Evolutionary conservation across 116 monocot species (phyloP).

Genomic region (Cymodocea nodosa): DNA sequence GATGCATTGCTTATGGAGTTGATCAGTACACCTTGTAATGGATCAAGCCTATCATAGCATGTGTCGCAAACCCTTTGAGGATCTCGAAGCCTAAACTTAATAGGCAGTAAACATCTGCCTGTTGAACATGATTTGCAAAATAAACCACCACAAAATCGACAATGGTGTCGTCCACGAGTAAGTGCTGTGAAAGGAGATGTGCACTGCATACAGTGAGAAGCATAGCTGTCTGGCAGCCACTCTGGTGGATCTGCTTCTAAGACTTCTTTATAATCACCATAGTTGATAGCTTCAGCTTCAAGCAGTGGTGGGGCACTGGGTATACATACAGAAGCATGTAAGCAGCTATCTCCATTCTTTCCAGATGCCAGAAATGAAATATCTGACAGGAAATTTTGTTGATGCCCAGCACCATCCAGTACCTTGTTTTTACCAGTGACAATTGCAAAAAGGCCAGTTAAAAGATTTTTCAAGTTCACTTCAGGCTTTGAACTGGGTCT

Average conservation of each 20-base stretch:
- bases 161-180: conserved; percentile 88
- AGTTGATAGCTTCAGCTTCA: conserved; percentile 33
- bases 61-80: conserved; percentile 87
- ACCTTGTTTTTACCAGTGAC: conserved; percentile 46
- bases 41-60: conserved; percentile 87
- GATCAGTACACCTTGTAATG: conserved; percentile 66
- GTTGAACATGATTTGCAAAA: conserved; percentile 73
- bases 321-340: conserved; percentile 74
- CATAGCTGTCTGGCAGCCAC: conserved; percentile 82
- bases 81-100: conserved; percentile 60
- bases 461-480: conserved; percentile 69
- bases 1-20: conserved; percentile 59
- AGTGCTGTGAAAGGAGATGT: conserved; percentile 54
- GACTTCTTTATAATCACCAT: conserved; percentile 37
- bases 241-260: conserved; percentile 86
- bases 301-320: conserved; percentile 82
- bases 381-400: conserved; percentile 22
- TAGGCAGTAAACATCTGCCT: conserved; percentile 76
- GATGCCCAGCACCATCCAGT: conserved; percentile 1
- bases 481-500: conserved; percentile 18
- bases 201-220: conserved; percentile 68
- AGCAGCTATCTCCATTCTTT: conserved; percentile 46
- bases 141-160: conserved; percentile 88
- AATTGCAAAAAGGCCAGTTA: conserved; percentile 57
- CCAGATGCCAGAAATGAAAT: conserved; percentile 57